phyloP scores from a whole-genome alignment of 768 basidiomycete species.

The Phlebiopsis flavidoalba region DNA sequence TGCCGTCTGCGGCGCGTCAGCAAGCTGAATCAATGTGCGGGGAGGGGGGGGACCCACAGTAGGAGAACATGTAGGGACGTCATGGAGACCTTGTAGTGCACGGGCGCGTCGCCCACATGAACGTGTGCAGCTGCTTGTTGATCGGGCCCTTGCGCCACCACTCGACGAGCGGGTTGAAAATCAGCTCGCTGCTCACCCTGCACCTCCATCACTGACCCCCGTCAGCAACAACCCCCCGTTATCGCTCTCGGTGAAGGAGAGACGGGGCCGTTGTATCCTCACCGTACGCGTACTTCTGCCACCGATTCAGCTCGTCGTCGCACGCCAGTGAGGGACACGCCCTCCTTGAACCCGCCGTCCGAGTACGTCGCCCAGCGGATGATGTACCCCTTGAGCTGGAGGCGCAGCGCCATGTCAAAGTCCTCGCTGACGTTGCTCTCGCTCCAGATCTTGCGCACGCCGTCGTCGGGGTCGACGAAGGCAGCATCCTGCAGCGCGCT shows the following conservation, averaged over 20 bases:
- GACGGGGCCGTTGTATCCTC: too few relatives aligned
- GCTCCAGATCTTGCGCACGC: conserved; percentile 72
- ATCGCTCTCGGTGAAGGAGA: background rate
- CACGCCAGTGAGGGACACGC: conserved; percentile 78
- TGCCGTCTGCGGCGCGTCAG: conserved; percentile 36
- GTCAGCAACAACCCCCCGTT: too few relatives aligned
- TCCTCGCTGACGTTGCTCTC: conserved; percentile 81
- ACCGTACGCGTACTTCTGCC: conserved; percentile 89
- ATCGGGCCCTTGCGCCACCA: conserved; percentile 83
- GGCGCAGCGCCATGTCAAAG: conserved; percentile 73
- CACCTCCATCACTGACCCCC: background rate
- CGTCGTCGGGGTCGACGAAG: conserved; percentile 64
- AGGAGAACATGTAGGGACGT: conserved; percentile 56
- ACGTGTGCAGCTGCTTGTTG: conserved; percentile 70
- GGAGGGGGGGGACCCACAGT: conserved; percentile 25
- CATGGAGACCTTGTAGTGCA: conserved; percentile 83
- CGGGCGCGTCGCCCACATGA: conserved; percentile 71
- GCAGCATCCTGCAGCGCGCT: conserved; percentile 81
- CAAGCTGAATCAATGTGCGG: background rate
- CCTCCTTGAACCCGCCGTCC: conserved; percentile 84
- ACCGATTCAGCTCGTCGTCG: conserved; percentile 87
- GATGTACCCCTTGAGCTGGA: conserved; percentile 62
- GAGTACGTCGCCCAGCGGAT: conserved; percentile 88
- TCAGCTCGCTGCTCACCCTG: conserved; percentile 70
- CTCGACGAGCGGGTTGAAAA: conserved; percentile 77